These are phyloP conservation scores for Aspergillus phoenicis DNA, from an alignment of 2,329 filamentous ascomycete genomes.

Conservation along the genomic window DNA sequence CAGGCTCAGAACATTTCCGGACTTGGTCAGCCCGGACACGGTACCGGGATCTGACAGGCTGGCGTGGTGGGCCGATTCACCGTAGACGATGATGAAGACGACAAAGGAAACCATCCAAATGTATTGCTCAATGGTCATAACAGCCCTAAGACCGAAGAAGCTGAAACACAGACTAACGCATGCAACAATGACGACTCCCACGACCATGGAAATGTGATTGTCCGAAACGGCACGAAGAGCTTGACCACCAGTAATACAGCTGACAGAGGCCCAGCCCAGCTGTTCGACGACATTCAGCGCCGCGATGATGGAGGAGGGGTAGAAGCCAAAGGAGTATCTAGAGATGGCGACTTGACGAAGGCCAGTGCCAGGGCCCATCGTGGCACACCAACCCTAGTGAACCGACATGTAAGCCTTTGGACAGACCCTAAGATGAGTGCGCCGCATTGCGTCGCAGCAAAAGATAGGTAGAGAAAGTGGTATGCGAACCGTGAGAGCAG, in stretches of 20 bases:
- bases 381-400: slow-evolving; percentile 51
- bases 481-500: slow-evolving; percentile 27
- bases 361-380: slow-evolving; percentile 54
- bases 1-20: slow-evolving; percentile 47
- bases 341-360: slow-evolving; percentile 56
- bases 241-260: slow-evolving; percentile 34
- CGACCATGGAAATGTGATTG: slow-evolving; percentile 26
- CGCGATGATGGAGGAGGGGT: slow-evolving; percentile 54
- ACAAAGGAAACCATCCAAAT: slow-evolving; percentile 36
- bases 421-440: neutral
- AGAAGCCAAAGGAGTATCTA: slow-evolving; percentile 56
- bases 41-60: slow-evolving; percentile 42
- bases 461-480: neutral
- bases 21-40: slow-evolving; percentile 41
- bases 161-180: slow-evolving; percentile 30
- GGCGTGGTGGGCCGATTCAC: slow-evolving; percentile 48
- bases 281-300: slow-evolving; percentile 40
- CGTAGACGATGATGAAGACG: slow-evolving; percentile 53
- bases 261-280: slow-evolving; percentile 30
- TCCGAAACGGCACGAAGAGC: slow-evolving; percentile 35
- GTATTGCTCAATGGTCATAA: slow-evolving; percentile 35
- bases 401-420: slow-evolving; percentile 7
- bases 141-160: slow-evolving; percentile 31
- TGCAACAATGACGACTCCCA: slow-evolving; percentile 34
- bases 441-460: neutral